phyloP scores from a whole-genome alignment of 768 basidiomycete species.

The Tricholoma hemisulphureum region DNA sequence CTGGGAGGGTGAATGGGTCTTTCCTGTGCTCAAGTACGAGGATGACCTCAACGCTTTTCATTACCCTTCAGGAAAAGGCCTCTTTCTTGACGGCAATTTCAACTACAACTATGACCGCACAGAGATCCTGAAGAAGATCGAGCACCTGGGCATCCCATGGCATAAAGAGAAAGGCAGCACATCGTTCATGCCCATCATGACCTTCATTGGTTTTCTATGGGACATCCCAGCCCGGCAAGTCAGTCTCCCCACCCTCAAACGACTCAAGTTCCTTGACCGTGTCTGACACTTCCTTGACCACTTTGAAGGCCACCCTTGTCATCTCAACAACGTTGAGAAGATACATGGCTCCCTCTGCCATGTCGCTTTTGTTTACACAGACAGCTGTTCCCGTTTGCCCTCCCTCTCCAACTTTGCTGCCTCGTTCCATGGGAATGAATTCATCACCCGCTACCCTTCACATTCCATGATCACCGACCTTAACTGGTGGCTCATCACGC shows the following conservation, averaged over 20 bases:
- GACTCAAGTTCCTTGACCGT: conserved; percentile 24
- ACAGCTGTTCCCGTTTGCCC: conserved; percentile 19
- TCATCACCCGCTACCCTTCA: conserved; percentile 12
- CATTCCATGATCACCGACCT: conserved; percentile 21
- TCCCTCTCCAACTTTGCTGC: conserved; percentile 25
- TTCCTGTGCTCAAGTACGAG: conserved; percentile 23
- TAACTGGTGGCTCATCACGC: conserved; percentile 27
- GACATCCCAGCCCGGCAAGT: conserved; percentile 24
- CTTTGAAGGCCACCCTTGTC: conserved; percentile 9
- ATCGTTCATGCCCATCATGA: conserved; percentile 20
- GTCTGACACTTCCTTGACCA: conserved; percentile 15
- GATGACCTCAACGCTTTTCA: conserved; percentile 24
- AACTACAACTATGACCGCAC: conserved; percentile 20
- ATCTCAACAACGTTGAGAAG: conserved; percentile 19
- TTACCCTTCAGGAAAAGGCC: conserved; percentile 12
- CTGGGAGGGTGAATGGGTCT: conserved; percentile 17
- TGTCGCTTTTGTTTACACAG: conserved; percentile 26
- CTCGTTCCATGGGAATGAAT: conserved; percentile 16
- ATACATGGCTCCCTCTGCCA: conserved; percentile 33
- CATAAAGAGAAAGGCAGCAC: conserved; percentile 26
- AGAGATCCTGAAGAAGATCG: conserved; percentile 12
- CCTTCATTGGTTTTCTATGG: conserved; percentile 37
- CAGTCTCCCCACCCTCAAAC: conserved; percentile 29
- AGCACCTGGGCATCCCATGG: conserved; percentile 25
- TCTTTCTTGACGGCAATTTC: conserved; percentile 3